phyloP scores from a whole-genome alignment of 257 asterid genomes.

The Galeopsis tetrahit region DNA sequence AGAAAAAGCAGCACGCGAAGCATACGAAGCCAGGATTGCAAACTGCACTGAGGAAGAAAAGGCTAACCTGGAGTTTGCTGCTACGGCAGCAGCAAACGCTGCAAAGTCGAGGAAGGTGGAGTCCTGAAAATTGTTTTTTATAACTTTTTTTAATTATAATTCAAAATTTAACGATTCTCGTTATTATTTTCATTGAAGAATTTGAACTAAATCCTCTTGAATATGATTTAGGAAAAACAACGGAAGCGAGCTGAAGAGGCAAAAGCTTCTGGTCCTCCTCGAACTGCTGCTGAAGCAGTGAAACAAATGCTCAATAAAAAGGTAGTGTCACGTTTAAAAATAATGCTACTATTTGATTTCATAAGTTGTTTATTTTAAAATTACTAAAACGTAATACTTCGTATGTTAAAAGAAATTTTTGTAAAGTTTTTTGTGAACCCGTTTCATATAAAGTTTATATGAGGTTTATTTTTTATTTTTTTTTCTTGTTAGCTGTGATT shows the following conservation, averaged over 20 bases:
- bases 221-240: conserved; percentile 53
- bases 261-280: conserved; percentile 57
- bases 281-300: conserved; percentile 68
- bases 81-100: conserved; percentile 58
- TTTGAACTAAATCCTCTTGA: background rate
- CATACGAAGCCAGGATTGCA: conserved; percentile 47
- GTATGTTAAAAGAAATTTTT: no score
- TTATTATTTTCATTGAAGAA: conserved; percentile 11
- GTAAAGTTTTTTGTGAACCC: no score
- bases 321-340: conserved; percentile 34
- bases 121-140: background rate
- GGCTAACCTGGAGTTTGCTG: conserved; percentile 61
- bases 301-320: conserved; percentile 56
- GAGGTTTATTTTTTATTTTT: background rate
- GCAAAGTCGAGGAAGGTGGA: conserved; percentile 65
- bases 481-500: background rate
- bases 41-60: conserved; percentile 60
- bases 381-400: no score
- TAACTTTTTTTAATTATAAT: background rate
- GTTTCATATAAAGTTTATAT: no score
- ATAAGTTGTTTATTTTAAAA: no score
- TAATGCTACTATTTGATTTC: no score
- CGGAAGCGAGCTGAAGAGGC: conserved; percentile 73
- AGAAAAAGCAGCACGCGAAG: conserved; percentile 56
- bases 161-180: background rate